Evolutionary conservation across 2,329 filamentous ascomycete species (phyloP), one percentile per base, ranked within the genome.

Genomic region (Botrytis medusae): DNA sequence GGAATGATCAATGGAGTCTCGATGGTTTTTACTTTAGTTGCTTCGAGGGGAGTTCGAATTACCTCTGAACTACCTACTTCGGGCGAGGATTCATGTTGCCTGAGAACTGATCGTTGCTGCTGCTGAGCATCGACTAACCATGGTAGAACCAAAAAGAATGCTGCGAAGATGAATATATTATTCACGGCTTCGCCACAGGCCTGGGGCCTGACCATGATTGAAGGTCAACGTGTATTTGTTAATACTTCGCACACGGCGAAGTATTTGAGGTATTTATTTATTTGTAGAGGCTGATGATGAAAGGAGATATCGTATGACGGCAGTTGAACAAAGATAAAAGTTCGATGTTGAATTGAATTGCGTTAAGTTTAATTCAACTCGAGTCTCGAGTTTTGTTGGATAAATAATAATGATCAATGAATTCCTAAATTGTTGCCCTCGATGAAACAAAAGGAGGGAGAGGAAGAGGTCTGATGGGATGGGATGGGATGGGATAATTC

Each of bases 121-220:
- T 89, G 89, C 86, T 89, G 89, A 87, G 88, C 88, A 79, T 89
- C 86, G 84, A 87, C 87, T 77, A 89, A 83, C 83, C 85, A 87
- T 71, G 88, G 87, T 74, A 91, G 81, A 72, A 91, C 82, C 73
- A 91, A 83, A 75, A 90, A 81, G 78, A 86, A 87, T 81, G 90
- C 85, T 81, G 88, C 87, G 81, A 82, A 86, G 79, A 79, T 84
- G 81, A 80, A 83, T 84, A 79, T 84, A 82, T 82, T 86, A 80
- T 84, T 84, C 82, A 83, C 85, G 83, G 80, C 71, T 86, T 84
- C 87, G 87, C 79, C 86, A 86, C 82, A 72, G 88, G 88, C 85
- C 89, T 88, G 76, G 78, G 78, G 87, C 87, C 70, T 72, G 70
- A 64, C 37, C 70, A 72, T 72, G 70, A 57, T 82, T 83, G 83